These are phyloP conservation scores for Clitoria ternatea DNA, from an alignment of 306 rosid genomes.

Conservation along the genomic window DNA sequence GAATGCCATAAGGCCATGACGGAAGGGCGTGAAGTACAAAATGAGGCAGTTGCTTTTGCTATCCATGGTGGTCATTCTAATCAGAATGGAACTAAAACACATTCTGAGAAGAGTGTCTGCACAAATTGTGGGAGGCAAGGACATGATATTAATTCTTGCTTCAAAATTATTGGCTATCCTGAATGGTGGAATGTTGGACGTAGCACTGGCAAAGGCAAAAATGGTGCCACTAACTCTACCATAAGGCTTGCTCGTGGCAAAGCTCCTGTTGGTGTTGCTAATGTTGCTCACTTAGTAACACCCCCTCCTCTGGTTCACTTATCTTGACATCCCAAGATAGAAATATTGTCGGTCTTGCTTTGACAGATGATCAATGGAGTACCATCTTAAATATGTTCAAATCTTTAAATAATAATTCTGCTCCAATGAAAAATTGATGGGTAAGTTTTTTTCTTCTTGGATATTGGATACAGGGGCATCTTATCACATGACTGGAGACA, in stretches of 20 bases:
- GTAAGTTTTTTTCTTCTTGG: too few relatives aligned
- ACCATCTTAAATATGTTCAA: neutral
- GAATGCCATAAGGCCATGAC: slow-evolving; percentile 65
- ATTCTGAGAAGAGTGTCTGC: neutral
- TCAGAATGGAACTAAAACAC: neutral
- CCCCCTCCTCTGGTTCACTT: neutral
- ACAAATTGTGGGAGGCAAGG: neutral
- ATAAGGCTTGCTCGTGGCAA: too few relatives aligned
- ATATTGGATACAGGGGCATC: too few relatives aligned
- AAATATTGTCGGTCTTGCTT: neutral
- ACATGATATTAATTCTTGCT: neutral
- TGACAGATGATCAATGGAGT: neutral
- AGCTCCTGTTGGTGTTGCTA: neutral
- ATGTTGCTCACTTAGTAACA: neutral
- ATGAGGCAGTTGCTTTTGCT: neutral
- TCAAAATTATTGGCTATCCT: neutral
- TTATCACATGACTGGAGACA: too few relatives aligned
- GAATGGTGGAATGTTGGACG: neutral
- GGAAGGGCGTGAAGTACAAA: slow-evolving; percentile 26
- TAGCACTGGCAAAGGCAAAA: neutral
- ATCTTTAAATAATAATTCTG: too few relatives aligned
- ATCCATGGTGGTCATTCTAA: neutral
- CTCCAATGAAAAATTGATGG: too few relatives aligned
- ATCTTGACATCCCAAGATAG: neutral
- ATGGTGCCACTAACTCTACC: too few relatives aligned